Evolutionary conservation across 2,329 filamentous ascomycete genomes (phyloP).

Genomic region (Anisogramma anomala): DNA sequence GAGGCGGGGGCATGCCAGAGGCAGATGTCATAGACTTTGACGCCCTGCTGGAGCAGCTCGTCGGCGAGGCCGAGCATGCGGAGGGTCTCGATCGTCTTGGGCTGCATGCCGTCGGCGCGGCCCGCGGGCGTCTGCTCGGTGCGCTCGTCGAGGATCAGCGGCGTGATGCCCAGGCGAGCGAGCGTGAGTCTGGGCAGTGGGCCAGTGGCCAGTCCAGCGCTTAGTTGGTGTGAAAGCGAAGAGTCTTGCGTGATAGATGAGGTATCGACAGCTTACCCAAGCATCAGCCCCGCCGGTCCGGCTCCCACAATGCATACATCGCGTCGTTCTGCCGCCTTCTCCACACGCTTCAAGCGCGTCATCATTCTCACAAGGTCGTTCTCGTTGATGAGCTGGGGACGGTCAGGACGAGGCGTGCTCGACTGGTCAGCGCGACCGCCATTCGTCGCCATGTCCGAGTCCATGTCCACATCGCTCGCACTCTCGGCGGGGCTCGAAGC

Average conservation of each 20-base stretch:
- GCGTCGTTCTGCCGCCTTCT: conserved; percentile 29
- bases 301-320: conserved; percentile 40
- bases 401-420: conserved; percentile 8
- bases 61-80: conserved; percentile 56
- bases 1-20: not conserved
- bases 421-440: conserved; percentile 3
- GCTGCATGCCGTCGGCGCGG: conserved; percentile 56
- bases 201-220: not conserved
- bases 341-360: conserved; percentile 32
- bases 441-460: conserved; percentile 9
- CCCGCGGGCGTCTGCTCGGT: conserved; percentile 57
- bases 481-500: conserved; percentile 10
- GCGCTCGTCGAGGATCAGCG: conserved; percentile 56
- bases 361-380: conserved; percentile 10
- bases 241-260: not conserved
- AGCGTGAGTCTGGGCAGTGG: conserved; percentile 9
- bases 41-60: conserved; percentile 47
- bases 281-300: conserved; percentile 45
- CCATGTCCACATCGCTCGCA: conserved; percentile 12
- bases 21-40: conserved; percentile 52
- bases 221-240: conserved; percentile 40
- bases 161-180: conserved; percentile 46
- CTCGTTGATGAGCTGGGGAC: conserved; percentile 11
- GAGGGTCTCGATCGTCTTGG: conserved; percentile 62
- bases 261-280: conserved; percentile 28